Conservation (phyloP, 2,329 filamentous ascomycete genomes). For the Cadophora malorum region DNA sequence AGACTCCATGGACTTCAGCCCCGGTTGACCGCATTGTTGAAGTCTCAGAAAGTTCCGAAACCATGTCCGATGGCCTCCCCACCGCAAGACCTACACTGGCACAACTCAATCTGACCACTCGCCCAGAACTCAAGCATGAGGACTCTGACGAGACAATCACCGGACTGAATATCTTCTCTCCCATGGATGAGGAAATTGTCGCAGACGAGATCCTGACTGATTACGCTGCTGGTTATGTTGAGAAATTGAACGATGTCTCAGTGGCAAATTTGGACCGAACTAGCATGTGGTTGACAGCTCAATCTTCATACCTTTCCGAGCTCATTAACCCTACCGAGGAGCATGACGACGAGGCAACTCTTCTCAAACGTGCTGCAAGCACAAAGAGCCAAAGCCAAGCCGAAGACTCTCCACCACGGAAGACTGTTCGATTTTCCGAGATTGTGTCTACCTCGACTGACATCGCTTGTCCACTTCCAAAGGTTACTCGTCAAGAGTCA, state of each 20-base stretch:
- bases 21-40: conserved; percentile 74
- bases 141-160: conserved; percentile 49
- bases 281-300: conserved; percentile 83
- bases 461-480: conserved; percentile 56
- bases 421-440: conserved; percentile 78
- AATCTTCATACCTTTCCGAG: conserved; percentile 77
- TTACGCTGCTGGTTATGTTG: conserved; percentile 77
- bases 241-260: conserved; percentile 73
- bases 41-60: conserved; percentile 57
- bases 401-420: conserved; percentile 57
- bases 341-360: conserved; percentile 42
- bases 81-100: conserved; percentile 65
- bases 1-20: conserved; percentile 71
- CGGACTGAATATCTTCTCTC: conserved; percentile 40
- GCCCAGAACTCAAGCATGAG: conserved; percentile 43
- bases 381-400: conserved; percentile 37
- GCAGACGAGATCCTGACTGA: conserved; percentile 71
- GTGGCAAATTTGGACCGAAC: conserved; percentile 83
- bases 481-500: conserved; percentile 66
- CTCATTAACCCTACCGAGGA: conserved; percentile 64
- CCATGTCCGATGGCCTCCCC: conserved; percentile 65
- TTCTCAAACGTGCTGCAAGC: conserved; percentile 43
- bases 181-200: conserved; percentile 56
- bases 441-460: conserved; percentile 33
- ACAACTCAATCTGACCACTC: conserved; percentile 44